A percentile compares a stretch with the other conserved stretches of the same genome.
phyloP scores from a whole-genome alignment of 2,329 filamentous ascomycete species.

The Aspergillus carbonarius region DNA sequence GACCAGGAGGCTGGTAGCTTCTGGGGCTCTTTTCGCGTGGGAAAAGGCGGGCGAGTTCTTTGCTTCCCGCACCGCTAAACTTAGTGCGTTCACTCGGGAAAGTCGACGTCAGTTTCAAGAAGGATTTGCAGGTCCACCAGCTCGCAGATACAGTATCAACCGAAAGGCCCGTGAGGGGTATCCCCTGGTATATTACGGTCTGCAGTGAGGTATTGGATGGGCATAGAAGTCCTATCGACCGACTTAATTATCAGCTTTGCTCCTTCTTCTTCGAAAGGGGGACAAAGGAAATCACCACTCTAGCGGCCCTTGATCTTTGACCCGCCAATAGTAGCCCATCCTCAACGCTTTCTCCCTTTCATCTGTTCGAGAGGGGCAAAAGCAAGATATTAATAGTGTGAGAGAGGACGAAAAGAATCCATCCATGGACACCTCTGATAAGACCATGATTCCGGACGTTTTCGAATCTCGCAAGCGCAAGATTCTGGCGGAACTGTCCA shows the following conservation, averaged over 20 bases:
- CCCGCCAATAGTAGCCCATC: background rate
- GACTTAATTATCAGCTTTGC: background rate
- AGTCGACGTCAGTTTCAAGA: conserved; percentile 9
- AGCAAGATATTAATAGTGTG: conserved; percentile 5
- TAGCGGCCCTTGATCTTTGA: background rate
- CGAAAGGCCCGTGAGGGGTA: background rate
- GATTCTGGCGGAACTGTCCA: conserved; percentile 69
- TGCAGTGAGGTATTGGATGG: background rate
- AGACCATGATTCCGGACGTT: conserved; percentile 24
- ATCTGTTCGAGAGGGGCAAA: background rate
- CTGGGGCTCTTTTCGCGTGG: conserved; percentile 27
- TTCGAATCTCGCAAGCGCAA: conserved; percentile 66
- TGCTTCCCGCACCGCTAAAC: conserved; percentile 20
- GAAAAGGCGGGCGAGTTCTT: conserved; percentile 20
- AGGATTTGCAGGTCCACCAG: conserved; percentile 13
- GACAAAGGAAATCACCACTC: background rate
- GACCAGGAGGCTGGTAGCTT: conserved; percentile 30
- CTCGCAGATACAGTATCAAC: background rate
- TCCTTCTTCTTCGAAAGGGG: background rate
- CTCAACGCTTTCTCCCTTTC: background rate
- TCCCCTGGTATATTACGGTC: background rate
- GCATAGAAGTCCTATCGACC: background rate
- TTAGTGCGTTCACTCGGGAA: conserved; percentile 18
- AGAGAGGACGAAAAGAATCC: background rate
- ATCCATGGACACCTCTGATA: conserved; percentile 5